Evolutionary conservation across 306 rosid species (phyloP).

Genomic region (Abrus pulchellus): DNA sequence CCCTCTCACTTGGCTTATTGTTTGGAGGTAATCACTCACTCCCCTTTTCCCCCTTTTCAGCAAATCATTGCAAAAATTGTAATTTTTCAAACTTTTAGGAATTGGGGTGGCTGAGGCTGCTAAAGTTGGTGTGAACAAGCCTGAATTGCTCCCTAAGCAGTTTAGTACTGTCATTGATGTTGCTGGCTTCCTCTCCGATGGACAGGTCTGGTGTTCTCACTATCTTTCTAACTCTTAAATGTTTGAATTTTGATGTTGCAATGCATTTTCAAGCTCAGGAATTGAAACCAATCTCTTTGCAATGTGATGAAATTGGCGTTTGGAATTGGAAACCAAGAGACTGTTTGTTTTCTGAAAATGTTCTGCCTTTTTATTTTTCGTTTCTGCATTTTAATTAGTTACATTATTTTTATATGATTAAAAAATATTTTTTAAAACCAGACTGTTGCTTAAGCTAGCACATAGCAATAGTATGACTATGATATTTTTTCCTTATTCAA

Average conservation of each 20-base stretch:
- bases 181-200: slow-evolving; percentile 97
- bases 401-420: too few species aligned
- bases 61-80: neutral
- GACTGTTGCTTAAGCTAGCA: too few species aligned
- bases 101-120: slow-evolving; percentile 77
- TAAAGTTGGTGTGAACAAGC: slow-evolving; percentile 88
- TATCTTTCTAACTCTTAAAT: neutral
- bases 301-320: neutral
- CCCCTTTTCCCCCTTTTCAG: neutral
- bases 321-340: neutral
- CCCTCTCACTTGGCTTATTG: slow-evolving; percentile 70
- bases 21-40: slow-evolving; percentile 59
- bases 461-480: too few species aligned
- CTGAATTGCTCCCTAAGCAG: slow-evolving; percentile 89
- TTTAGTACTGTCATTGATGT: slow-evolving; percentile 89
- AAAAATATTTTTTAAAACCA: too few species aligned
- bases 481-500: too few species aligned
- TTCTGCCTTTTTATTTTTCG: too few species aligned
- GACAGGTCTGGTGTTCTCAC: slow-evolving; percentile 67
- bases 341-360: too few species aligned
- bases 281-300: neutral
- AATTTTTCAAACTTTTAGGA: slow-evolving; percentile 47
- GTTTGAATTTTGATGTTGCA: neutral
- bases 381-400: too few species aligned
- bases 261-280: neutral